Base-by-base conservation (phyloP, 352 stramenopile species). In the Phytophthora sojae region DNA sequence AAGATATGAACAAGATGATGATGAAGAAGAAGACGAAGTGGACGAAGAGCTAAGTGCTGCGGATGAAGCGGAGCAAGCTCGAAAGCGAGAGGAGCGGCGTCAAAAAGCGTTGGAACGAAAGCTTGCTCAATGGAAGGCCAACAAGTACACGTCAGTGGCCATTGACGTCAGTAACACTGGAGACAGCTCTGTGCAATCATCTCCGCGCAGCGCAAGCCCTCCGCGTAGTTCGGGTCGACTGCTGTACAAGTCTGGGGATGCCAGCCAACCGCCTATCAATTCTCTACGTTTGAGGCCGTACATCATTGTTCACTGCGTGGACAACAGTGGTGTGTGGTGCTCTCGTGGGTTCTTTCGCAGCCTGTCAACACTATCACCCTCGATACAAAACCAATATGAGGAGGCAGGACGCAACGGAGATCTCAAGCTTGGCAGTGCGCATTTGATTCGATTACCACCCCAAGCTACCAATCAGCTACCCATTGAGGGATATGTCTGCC, bases 221-320 rank as follows among this genome's bases (percentile, higher is more conserved):
- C 35, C 49, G 0, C 57, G 25, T 11, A 70, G 65, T 61, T 63
- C 19, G 25, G 66, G 61, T 4, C 64, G 67, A 29, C 63, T 94
- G 5, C 67, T 68, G 11, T 94, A 90, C 63, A 76, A 80, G 6
- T 73, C 85, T 11, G 87, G 85, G 5, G 85, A 93, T 52, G 87
- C 87, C 15, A 91, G 83, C 35, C 78, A 71, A 2, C 85, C 85
- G 11, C 67, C 61, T 32, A 12, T 71, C 5, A 64, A 53, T 14
- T 60, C 47, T 21, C 54, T 86, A 8, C 64, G 42, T 2, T 67
- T 50, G 0, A 71, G 49, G 3, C 66, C 71, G 6, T 64, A 75
- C 29, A 83, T 94, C 61, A 81, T 93, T 57, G 79, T 91, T n/a
- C 87, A 94, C 29, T 94, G 85, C 51, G 85, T 93, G 30, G 83